phyloP scores from a whole-genome alignment of 768 basidiomycete genomes.

The Tulasnella sp. region DNA sequence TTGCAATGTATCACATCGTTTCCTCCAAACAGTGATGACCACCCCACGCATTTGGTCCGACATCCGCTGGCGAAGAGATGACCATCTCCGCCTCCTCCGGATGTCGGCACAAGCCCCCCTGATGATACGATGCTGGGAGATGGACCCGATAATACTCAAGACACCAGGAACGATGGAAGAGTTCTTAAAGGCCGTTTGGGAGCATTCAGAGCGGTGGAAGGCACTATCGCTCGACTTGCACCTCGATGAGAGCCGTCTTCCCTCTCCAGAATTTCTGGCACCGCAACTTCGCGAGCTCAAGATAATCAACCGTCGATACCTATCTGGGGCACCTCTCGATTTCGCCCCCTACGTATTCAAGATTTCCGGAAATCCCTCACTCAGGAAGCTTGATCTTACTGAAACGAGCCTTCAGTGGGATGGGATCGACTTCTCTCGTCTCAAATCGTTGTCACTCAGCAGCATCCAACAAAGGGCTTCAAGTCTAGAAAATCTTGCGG shows the following conservation, averaged over 20 bases:
- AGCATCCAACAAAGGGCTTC: not conserved
- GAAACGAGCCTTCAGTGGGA: not conserved
- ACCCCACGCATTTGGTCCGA: not conserved
- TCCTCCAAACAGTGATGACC: not conserved
- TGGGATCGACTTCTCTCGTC: not conserved
- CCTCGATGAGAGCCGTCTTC: not conserved
- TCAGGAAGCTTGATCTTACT: not conserved
- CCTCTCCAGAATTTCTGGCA: not conserved
- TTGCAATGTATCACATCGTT: not conserved
- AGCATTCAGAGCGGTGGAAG: not conserved
- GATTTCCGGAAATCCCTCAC: not conserved
- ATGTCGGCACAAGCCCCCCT: too few species aligned
- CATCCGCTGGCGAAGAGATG: not conserved
- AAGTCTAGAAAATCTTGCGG: not conserved
- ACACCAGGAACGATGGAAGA: not conserved
- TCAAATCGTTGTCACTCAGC: not conserved
- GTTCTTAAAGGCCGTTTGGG: not conserved
- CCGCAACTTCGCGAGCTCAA: not conserved
- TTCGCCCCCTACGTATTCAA: not conserved
- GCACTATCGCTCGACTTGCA: not conserved
- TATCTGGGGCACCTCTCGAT: not conserved
- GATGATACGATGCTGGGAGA: not conserved
- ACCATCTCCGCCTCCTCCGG: too few species aligned
- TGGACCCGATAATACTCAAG: too few species aligned
- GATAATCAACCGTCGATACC: too few species aligned